A percentile compares a stretch with the other conserved stretches of the same genome.
phyloP scores from a whole-genome alignment of 2,329 filamentous ascomycete species.

The Dactylonectria estremocensis region DNA sequence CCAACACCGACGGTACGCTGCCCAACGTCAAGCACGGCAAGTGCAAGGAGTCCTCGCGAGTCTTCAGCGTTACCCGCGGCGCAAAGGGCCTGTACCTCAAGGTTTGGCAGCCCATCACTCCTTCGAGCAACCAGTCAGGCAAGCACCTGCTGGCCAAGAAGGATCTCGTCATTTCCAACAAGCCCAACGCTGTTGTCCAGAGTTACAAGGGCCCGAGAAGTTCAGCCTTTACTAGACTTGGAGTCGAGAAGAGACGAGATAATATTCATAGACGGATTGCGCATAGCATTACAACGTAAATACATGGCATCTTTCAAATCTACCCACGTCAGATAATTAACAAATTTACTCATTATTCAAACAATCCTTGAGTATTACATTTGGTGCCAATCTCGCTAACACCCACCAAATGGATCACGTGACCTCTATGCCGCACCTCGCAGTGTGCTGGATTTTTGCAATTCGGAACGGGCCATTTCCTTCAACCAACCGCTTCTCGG shows the following conservation, averaged over 20 bases:
- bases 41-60: slow-evolving; percentile 50
- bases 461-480: no score
- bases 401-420: no score
- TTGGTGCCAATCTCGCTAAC: background rate
- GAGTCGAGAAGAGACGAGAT: background rate
- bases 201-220: slow-evolving; percentile 46
- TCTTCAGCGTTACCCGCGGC: slow-evolving; percentile 45
- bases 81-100: slow-evolving; percentile 45
- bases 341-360: background rate
- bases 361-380: no score
- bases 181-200: slow-evolving; percentile 50
- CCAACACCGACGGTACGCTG: slow-evolving; percentile 44
- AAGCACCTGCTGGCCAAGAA: slow-evolving; percentile 47
- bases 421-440: no score
- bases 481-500: no score
- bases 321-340: background rate
- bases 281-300: background rate
- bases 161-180: slow-evolving; percentile 40
- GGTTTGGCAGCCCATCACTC: slow-evolving; percentile 49
- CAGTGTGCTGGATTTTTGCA: no score
- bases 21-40: slow-evolving; percentile 49
- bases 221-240: slow-evolving; percentile 19
- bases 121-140: slow-evolving; percentile 44
- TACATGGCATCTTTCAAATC: background rate
- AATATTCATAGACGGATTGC: background rate